Evolutionary conservation across 2,329 filamentous ascomycete species (phyloP).

Genomic region (Fusarium sterilihyphosum): DNA sequence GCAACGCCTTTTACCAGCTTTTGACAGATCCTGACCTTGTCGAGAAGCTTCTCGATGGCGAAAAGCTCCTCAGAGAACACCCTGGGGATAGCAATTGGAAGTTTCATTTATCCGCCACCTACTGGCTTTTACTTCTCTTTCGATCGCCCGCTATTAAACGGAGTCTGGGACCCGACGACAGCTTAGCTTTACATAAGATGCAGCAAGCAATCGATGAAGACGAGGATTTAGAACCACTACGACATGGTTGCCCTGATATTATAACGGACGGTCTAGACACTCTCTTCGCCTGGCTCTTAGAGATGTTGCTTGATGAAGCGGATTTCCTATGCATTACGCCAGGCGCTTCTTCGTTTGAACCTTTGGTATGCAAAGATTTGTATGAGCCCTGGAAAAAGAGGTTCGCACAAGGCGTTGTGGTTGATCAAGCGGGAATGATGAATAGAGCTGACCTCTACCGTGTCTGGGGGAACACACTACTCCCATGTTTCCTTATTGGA

Average conservation of each 20-base stretch:
- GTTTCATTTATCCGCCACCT: constrained; percentile 12
- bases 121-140: constrained; percentile 23
- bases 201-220: background rate
- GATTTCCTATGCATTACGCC: too few species aligned
- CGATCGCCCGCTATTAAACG: background rate
- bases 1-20: too few species aligned
- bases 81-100: too few species aligned
- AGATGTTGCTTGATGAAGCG: too few species aligned
- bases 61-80: too few species aligned
- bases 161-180: background rate
- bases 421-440: constrained; percentile 40
- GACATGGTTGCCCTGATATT: too few species aligned
- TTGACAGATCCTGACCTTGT: background rate
- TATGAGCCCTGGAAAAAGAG: background rate
- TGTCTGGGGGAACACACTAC: constrained; percentile 37
- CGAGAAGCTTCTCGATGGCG: background rate
- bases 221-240: too few species aligned
- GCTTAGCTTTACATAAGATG: background rate
- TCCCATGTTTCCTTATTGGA: constrained; percentile 34
- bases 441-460: constrained; percentile 25
- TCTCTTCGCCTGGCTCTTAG: too few species aligned
- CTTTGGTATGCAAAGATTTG: too few species aligned
- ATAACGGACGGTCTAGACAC: too few species aligned
- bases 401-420: background rate
- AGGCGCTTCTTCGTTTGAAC: too few species aligned